phyloP scores from a whole-genome alignment of 139 green algal genomes.

The Ulvella scutata region DNA sequence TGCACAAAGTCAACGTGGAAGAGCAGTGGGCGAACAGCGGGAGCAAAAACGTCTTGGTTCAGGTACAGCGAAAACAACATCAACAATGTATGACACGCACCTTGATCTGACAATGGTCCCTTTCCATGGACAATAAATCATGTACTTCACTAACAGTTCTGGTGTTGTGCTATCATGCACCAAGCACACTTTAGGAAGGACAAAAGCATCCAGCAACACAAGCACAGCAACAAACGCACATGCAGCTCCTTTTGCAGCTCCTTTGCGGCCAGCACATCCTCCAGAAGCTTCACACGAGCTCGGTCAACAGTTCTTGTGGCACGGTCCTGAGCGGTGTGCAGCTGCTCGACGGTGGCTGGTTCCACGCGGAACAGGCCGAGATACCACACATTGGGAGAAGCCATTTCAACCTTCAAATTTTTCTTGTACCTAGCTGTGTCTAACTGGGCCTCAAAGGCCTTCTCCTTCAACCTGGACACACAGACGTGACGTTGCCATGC shows the following conservation, averaged over 20 bases:
- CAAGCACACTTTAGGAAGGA: too few relatives aligned
- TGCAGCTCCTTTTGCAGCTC: not conserved
- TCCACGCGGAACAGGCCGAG: not conserved
- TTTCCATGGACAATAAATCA: too few relatives aligned
- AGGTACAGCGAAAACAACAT: not conserved
- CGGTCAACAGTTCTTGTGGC: not conserved
- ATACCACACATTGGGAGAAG: too few relatives aligned
- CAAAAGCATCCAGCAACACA: not conserved
- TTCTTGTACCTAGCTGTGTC: too few relatives aligned
- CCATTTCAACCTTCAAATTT: too few relatives aligned
- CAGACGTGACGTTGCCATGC: too few relatives aligned
- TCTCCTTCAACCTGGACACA: too few relatives aligned
- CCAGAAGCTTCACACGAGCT: not conserved
- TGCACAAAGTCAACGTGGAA: not conserved
- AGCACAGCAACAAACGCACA: not conserved
- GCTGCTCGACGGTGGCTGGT: not conserved
- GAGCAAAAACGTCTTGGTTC: not conserved
- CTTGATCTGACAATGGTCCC: too few relatives aligned
- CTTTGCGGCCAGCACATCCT: not conserved
- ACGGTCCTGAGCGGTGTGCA: not conserved
- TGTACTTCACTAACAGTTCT: too few relatives aligned
- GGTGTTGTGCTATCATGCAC: too few relatives aligned
- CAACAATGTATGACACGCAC: too few relatives aligned
- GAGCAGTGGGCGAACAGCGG: not conserved
- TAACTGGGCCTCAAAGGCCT: too few relatives aligned